These are phyloP conservation scores for Craterostigma plantagineum DNA, from an alignment of 257 asterid species.

Conservation along the genomic window DNA sequence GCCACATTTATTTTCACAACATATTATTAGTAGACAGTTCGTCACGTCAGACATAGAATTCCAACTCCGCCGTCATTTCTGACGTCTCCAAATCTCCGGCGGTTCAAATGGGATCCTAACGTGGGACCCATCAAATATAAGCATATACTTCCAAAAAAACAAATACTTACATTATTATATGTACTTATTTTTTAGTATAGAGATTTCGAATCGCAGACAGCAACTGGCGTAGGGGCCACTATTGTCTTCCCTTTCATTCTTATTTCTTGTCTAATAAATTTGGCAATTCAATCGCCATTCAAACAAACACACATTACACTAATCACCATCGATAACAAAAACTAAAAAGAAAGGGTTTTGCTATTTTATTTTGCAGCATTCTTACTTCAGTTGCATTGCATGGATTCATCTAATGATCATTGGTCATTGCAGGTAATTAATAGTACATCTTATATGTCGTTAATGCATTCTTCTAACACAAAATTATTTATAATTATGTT, in stretches of 20 bases:
- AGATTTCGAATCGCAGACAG: too few species aligned
- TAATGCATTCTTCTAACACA: too few species aligned
- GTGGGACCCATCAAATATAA: not conserved
- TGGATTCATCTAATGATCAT: constrained; percentile 56
- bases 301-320: not conserved
- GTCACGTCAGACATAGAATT: constrained; percentile 38
- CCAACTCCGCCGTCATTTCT: constrained; percentile 30
- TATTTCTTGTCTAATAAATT: too few species aligned
- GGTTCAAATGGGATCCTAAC: constrained; percentile 2
- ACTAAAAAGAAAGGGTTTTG: constrained; percentile 18
- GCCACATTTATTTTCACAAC: too few species aligned
- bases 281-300: not conserved
- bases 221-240: constrained; percentile 4
- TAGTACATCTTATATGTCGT: too few species aligned
- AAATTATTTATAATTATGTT: too few species aligned
- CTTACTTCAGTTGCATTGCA: constrained; percentile 94
- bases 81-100: constrained; percentile 19
- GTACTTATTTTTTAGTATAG: too few species aligned
- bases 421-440: constrained; percentile 96
- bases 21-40: too few species aligned
- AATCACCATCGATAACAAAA: too few species aligned
- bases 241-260: too few species aligned
- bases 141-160: too few species aligned
- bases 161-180: too few species aligned
- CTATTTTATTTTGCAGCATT: constrained; percentile 9